These are phyloP conservation scores for Geotrichum bryndzae DNA, from an alignment of 1,139 yeast genomes.

Conservation along the genomic window DNA sequence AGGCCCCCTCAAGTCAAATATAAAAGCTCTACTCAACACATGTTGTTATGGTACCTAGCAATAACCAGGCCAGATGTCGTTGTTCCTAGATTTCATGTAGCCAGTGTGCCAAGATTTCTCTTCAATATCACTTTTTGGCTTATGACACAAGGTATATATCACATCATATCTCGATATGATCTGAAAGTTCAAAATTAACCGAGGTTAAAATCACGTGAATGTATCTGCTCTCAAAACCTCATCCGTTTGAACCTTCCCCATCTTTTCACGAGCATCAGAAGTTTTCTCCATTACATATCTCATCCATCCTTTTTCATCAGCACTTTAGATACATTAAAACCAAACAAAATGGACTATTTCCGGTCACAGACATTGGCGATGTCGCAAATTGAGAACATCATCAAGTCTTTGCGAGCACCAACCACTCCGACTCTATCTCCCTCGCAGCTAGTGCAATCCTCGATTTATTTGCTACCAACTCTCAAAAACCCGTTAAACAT, in stretches of 20 bases:
- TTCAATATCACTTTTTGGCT: too few relatives aligned
- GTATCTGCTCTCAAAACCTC: too few relatives aligned
- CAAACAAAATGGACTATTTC: not conserved
- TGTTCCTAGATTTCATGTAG: too few relatives aligned
- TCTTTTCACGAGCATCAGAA: not conserved
- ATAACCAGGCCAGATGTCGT: too few relatives aligned
- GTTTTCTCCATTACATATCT: not conserved
- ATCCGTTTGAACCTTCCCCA: not conserved
- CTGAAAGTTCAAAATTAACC: too few relatives aligned
- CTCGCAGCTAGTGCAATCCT: slow-evolving; percentile 41
- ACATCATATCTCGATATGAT: too few relatives aligned
- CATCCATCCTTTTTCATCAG: not conserved
- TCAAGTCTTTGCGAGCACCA: slow-evolving; percentile 8
- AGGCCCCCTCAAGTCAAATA: too few relatives aligned
- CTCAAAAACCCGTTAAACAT: slow-evolving; percentile 55
- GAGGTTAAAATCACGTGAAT: too few relatives aligned
- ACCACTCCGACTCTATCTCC: not conserved
- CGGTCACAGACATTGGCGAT: not conserved
- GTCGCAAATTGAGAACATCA: slow-evolving; percentile 8
- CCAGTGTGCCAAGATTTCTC: too few relatives aligned
- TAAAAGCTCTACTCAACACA: too few relatives aligned
- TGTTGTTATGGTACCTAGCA: too few relatives aligned
- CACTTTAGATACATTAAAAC: not conserved
- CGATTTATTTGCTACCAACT: slow-evolving; percentile 57
- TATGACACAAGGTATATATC: too few relatives aligned